Evolutionary conservation across 768 basidiomycete genomes (phyloP).

Genomic region (Russula sp.): DNA sequence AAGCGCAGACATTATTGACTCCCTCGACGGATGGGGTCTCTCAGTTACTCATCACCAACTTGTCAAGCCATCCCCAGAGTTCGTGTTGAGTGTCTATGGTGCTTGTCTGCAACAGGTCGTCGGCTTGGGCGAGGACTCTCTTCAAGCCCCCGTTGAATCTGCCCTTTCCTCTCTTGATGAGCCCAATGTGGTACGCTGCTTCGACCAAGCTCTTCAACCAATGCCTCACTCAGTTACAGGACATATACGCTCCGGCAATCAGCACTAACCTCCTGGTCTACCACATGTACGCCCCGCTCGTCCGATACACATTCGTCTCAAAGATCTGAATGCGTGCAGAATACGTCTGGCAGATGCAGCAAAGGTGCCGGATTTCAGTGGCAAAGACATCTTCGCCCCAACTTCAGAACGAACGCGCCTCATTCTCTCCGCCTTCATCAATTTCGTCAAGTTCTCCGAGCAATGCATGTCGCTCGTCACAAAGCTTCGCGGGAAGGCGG

Average conservation of each 20-base stretch:
- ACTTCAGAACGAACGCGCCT: constrained; percentile 68
- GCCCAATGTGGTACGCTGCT: constrained; percentile 42
- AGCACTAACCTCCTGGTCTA: constrained; percentile 59
- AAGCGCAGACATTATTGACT: constrained; percentile 54
- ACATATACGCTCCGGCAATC: constrained; percentile 56
- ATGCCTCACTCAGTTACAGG: constrained; percentile 37
- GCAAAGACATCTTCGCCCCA: constrained; percentile 68
- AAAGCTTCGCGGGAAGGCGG: constrained; percentile 55
- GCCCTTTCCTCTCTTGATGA: constrained; percentile 47
- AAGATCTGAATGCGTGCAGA: constrained; percentile 31
- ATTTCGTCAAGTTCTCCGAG: constrained; percentile 86
- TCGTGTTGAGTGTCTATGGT: constrained; percentile 63
- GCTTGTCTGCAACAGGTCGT: constrained; percentile 71
- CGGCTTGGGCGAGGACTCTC: constrained; percentile 49
- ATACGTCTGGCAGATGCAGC: constrained; percentile 68
- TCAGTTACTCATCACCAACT: constrained; percentile 64
- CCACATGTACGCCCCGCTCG: constrained; percentile 49
- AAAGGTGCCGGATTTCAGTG: constrained; percentile 68
- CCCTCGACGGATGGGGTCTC: constrained; percentile 65
- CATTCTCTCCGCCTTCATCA: constrained; percentile 84
- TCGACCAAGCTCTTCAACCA: neutral
- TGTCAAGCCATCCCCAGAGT: constrained; percentile 57
- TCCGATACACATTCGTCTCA: neutral
- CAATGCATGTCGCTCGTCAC: constrained; percentile 60
- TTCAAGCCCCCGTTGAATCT: constrained; percentile 54